Conservation (phyloP, 1,139 yeast genomes). For the Candida sanyaensis region DNA sequence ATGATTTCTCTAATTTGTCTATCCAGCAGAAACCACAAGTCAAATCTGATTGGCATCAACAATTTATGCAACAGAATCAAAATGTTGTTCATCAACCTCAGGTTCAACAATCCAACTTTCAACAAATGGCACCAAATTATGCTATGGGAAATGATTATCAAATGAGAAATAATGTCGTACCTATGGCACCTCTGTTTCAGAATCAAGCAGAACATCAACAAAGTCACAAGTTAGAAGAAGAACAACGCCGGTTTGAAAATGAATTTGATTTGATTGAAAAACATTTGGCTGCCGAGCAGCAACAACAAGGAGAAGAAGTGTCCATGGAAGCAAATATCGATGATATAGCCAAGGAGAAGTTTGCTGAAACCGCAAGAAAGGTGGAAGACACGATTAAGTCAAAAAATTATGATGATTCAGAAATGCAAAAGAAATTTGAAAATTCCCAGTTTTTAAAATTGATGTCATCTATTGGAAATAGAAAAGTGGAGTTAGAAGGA, state of each 20-base stretch:
- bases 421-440: slow-evolving; percentile 35
- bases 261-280: slow-evolving; percentile 40
- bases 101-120: slow-evolving; percentile 8
- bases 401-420: slow-evolving; percentile 20
- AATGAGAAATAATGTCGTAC: slow-evolving; percentile 11
- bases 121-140: slow-evolving; percentile 13
- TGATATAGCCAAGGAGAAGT: slow-evolving; percentile 34
- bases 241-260: slow-evolving; percentile 30
- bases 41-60: slow-evolving; percentile 7
- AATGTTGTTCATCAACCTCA: slow-evolving; percentile 1
- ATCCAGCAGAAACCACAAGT: slow-evolving; percentile 14
- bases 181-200: slow-evolving; percentile 11
- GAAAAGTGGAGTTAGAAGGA: slow-evolving; percentile 43
- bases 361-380: slow-evolving; percentile 43
- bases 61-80: slow-evolving; percentile 9
- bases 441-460: slow-evolving; percentile 42
- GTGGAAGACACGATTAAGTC: slow-evolving; percentile 36
- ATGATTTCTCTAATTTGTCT: slow-evolving; percentile 33
- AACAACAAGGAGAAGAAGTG: slow-evolving; percentile 12
- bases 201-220: slow-evolving; percentile 32
- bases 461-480: slow-evolving; percentile 40
- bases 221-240: slow-evolving; percentile 30
- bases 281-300: slow-evolving; percentile 24
- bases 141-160: slow-evolving; percentile 9
- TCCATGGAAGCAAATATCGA: slow-evolving; percentile 6